A percentile compares a stretch with the other conserved stretches of the same genome.
Evolutionary conservation across 2,329 filamentous ascomycete species (phyloP).

Genomic region (Aspergillus novoparasiticus): DNA sequence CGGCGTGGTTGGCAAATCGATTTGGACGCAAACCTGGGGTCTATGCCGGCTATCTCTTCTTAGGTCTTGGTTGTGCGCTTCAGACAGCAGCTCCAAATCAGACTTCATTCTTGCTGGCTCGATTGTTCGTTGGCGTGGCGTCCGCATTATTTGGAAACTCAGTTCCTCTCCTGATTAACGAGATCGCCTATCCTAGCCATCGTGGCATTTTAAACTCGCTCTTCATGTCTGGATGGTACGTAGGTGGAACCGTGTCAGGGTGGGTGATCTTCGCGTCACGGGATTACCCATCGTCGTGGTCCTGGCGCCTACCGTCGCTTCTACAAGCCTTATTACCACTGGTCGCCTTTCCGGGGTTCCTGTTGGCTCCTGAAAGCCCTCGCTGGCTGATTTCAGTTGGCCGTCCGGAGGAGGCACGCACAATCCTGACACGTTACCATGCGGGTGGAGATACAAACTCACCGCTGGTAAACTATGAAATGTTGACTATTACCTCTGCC

Average conservation of each 20-base stretch:
- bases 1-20: constrained; percentile 36
- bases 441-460: constrained; percentile 22
- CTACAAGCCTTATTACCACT: constrained; percentile 22
- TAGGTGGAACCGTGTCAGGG: constrained; percentile 29
- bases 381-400: constrained; percentile 24
- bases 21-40: constrained; percentile 38
- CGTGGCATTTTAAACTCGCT: constrained; percentile 37
- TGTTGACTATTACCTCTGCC: constrained; percentile 21
- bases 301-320: constrained; percentile 28
- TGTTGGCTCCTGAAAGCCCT: constrained; percentile 24
- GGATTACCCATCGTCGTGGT: constrained; percentile 22
- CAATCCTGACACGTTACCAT: constrained; percentile 22
- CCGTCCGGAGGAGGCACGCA: constrained; percentile 20
- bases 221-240: constrained; percentile 41
- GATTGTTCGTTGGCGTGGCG: constrained; percentile 41
- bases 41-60: constrained; percentile 36
- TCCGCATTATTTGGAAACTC: constrained; percentile 36
- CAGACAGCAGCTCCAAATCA: constrained; percentile 32
- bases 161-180: constrained; percentile 45
- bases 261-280: constrained; percentile 31
- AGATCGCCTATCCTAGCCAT: constrained; percentile 48
- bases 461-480: constrained; percentile 21
- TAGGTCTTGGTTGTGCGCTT: constrained; percentile 31
- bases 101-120: constrained; percentile 37
- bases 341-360: constrained; percentile 20